phyloP scores from a whole-genome alignment of 1,284 basidiomycete genomes.

The Boletellus deceptivus region DNA sequence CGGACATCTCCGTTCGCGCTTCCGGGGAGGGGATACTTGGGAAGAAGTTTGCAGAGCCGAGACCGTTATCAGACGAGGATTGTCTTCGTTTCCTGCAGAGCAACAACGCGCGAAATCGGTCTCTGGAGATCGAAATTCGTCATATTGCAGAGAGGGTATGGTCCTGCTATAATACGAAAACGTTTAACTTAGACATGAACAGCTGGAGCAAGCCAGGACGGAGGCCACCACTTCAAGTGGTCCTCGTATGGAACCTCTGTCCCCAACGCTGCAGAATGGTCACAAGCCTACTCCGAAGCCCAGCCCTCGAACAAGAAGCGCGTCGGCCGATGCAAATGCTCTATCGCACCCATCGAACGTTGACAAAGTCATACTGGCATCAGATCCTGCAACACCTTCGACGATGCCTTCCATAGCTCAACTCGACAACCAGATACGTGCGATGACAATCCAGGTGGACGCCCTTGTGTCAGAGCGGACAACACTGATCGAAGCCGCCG shows the following conservation, averaged over 20 bases:
- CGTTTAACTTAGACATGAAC: background rate
- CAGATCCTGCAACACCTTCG: constrained; percentile 2
- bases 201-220: constrained; percentile 26
- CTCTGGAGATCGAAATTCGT: constrained; percentile 47
- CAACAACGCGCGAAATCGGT: constrained; percentile 41
- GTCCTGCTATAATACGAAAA: background rate
- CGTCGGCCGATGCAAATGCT: constrained; percentile 22
- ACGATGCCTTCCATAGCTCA: constrained; percentile 19
- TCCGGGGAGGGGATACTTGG: background rate
- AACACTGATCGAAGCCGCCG: constrained; percentile 27
- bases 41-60: constrained; percentile 12
- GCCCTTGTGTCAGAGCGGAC: constrained; percentile 39
- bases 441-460: constrained; percentile 35
- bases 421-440: constrained; percentile 37
- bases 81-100: constrained; percentile 41
- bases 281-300: background rate
- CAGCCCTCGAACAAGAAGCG: constrained; percentile 21
- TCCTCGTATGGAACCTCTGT: background rate
- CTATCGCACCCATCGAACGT: constrained; percentile 5
- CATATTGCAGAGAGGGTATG: constrained; percentile 40
- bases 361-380: background rate
- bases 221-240: background rate
- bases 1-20: background rate
- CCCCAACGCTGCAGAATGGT: background rate
- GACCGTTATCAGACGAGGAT: constrained; percentile 35